Evolutionary conservation across 345 rosid genomes (phyloP).

Genomic region (Camelina hispida): DNA sequence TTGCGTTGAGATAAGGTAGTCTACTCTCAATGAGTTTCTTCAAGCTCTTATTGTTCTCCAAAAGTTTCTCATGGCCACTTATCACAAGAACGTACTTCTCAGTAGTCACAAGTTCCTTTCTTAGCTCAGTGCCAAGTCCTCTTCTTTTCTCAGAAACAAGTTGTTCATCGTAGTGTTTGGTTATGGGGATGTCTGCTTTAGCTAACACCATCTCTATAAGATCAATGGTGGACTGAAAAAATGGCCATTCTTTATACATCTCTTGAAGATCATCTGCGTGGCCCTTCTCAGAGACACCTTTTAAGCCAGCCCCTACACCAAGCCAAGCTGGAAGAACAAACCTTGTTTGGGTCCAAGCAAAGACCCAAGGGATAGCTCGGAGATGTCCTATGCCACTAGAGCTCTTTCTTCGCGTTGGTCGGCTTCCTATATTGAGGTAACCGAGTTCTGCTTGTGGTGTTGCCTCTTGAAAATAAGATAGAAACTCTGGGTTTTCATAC

Average conservation of each 20-base stretch:
- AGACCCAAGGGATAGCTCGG: conserved; percentile 96
- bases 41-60: conserved; percentile 77
- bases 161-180: conserved; percentile 88
- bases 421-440: conserved; percentile 92
- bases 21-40: conserved; percentile 93
- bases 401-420: conserved; percentile 89
- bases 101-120: conserved; percentile 67
- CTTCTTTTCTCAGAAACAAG: conserved; percentile 74
- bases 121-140: conserved; percentile 70
- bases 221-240: conserved; percentile 89
- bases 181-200: conserved; percentile 83
- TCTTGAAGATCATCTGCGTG: conserved; percentile 70
- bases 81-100: conserved; percentile 78
- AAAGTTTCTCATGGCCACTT: conserved; percentile 75
- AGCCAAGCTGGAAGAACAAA: conserved; percentile 99
- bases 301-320: conserved; percentile 89
- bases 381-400: conserved; percentile 94
- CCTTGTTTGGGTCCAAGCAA: conserved; percentile 98
- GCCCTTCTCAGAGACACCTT: conserved; percentile 84
- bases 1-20: conserved; percentile 87
- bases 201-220: conserved; percentile 97
- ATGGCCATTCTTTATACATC: conserved; percentile 97
- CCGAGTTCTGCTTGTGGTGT: conserved; percentile 99
- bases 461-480: conserved; percentile 93
- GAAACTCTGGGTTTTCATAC: conserved; percentile 89